Conservation (phyloP, 1,284 basidiomycete genomes). For the Cryptococcus neoformans region DNA sequence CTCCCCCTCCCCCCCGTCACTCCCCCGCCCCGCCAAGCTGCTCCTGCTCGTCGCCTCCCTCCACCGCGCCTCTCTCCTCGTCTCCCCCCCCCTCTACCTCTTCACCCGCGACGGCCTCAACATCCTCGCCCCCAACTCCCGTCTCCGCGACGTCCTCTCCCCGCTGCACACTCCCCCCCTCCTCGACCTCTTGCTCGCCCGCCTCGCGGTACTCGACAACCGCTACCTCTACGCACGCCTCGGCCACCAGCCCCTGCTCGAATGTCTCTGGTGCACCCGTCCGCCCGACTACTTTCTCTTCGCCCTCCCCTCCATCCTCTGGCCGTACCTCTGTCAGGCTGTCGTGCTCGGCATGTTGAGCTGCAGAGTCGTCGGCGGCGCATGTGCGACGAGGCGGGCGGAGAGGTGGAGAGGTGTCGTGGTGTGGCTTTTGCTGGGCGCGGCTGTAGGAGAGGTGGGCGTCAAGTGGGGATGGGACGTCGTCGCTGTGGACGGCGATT, state of each 20-base stretch:
- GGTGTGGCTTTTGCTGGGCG: conserved; percentile 20
- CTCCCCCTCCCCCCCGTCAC: too few species aligned
- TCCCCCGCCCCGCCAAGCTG: too few species aligned
- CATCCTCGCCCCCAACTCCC: conserved; percentile 17
- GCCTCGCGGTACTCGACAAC: conserved; percentile 23
- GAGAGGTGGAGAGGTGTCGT: conserved; percentile 17
- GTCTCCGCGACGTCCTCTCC: conserved; percentile 14
- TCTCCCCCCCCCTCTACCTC: conserved; percentile 29
- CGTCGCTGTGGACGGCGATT: conserved; percentile 23
- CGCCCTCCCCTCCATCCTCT: conserved; percentile 20
- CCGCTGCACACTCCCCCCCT: conserved; percentile 7
- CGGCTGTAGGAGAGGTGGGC: conserved; percentile 5
- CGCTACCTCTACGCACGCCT: conserved; percentile 32
- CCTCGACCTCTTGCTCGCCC: conserved; percentile 24
- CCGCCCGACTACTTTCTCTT: conserved; percentile 26
- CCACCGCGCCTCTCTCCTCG: too few species aligned
- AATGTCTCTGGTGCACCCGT: conserved; percentile 34
- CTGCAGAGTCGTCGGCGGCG: conserved; percentile 14
- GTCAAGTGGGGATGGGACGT: conserved; percentile 22
- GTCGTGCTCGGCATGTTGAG: conserved; percentile 27
- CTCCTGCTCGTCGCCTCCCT: too few species aligned
- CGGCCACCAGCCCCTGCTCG: conserved; percentile 26
- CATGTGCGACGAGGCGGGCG: conserved; percentile 9
- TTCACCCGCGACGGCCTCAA: conserved; percentile 23
- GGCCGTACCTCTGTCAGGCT: conserved; percentile 22